Percentiles rank a stretch among this genome's conserved stretches.
Conservation (phyloP, 257 asterid genomes). For the Scutellaria barbata region DNA sequence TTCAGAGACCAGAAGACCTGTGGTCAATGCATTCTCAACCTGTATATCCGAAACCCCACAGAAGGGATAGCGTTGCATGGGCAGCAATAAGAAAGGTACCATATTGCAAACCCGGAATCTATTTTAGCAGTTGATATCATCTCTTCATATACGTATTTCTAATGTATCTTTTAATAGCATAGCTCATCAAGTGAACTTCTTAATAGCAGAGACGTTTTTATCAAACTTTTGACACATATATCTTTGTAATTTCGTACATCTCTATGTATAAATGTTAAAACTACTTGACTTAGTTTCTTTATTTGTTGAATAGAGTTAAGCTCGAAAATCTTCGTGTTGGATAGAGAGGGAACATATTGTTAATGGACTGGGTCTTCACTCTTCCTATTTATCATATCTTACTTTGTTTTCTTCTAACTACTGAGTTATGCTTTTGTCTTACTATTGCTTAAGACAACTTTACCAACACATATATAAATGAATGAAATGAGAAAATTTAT, state of each 20-base stretch:
- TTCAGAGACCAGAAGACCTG: constrained; percentile 93
- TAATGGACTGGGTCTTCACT: too few relatives aligned
- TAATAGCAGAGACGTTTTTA: constrained; percentile 9
- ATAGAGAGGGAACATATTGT: too few relatives aligned
- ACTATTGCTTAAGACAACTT: too few relatives aligned
- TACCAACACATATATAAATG: too few relatives aligned
- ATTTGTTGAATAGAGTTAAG: neutral
- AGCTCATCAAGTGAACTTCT: constrained; percentile 26
- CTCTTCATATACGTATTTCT: constrained; percentile 11
- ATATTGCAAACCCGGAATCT: constrained; percentile 9
- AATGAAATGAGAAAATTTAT: too few relatives aligned
- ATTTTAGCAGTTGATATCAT: neutral
- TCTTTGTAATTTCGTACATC: neutral
- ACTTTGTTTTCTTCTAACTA: too few relatives aligned
- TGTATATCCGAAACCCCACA: constrained; percentile 87
- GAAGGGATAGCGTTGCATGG: constrained; percentile 68
- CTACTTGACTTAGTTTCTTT: neutral
- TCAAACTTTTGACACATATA: neutral
- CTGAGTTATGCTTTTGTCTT: too few relatives aligned
- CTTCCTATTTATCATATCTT: too few relatives aligned
- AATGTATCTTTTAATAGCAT: neutral
- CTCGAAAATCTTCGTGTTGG: neutral
- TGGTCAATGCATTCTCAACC: constrained; percentile 91
- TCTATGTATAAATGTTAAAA: neutral
- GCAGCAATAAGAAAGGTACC: constrained; percentile 79